These are phyloP conservation scores for Cutaneotrichosporon cutaneum DNA, from an alignment of 1,284 basidiomycete species.

Conservation along the genomic window DNA sequence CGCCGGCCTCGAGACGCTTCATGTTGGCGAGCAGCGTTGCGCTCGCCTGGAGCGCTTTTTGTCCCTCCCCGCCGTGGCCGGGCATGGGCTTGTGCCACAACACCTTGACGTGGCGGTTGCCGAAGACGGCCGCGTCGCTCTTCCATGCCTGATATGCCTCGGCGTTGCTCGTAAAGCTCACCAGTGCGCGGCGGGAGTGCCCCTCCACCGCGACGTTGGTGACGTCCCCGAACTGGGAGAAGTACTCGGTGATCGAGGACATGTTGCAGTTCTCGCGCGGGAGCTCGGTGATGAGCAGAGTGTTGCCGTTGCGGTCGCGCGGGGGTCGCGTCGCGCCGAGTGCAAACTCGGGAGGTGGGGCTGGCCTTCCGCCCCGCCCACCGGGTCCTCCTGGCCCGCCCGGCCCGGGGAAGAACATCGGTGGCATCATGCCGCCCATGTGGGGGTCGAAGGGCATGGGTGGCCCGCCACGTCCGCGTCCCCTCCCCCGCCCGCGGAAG, in stretches of 20 bases:
- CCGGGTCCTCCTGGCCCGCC: slow-evolving; percentile 14
- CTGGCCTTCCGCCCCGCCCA: slow-evolving; percentile 2
- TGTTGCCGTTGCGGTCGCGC: slow-evolving; percentile 67
- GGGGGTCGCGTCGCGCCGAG: slow-evolving; percentile 39
- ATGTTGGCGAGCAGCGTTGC: slow-evolving; percentile 68
- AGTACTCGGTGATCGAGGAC: slow-evolving; percentile 79
- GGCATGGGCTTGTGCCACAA: slow-evolving; percentile 90
- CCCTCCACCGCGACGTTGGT: slow-evolving; percentile 87
- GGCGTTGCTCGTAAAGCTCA: slow-evolving; percentile 80
- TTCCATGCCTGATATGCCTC: slow-evolving; percentile 89
- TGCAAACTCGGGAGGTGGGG: slow-evolving; percentile 14
- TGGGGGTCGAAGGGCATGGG: slow-evolving; percentile 22
- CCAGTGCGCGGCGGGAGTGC: slow-evolving; percentile 71
- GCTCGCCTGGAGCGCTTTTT: slow-evolving; percentile 72
- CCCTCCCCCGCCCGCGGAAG: slow-evolving; percentile 41
- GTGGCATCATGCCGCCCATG: slow-evolving; percentile 22
- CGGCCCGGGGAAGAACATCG: slow-evolving; percentile 25
- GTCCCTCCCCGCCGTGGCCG: slow-evolving; percentile 74
- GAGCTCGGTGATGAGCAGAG: slow-evolving; percentile 90
- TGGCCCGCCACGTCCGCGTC: slow-evolving; percentile 48
- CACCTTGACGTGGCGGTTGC: slow-evolving; percentile 89
- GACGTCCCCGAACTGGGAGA: slow-evolving; percentile 87
- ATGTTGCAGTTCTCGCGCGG: slow-evolving; percentile 77
- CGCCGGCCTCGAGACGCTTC: slow-evolving; percentile 40
- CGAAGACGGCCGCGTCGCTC: slow-evolving; percentile 87